Percentiles rank a stretch among this genome's conserved stretches.
phyloP scores from a whole-genome alignment of 2,329 filamentous ascomycete genomes.

The Colletotrichum camelliae region DNA sequence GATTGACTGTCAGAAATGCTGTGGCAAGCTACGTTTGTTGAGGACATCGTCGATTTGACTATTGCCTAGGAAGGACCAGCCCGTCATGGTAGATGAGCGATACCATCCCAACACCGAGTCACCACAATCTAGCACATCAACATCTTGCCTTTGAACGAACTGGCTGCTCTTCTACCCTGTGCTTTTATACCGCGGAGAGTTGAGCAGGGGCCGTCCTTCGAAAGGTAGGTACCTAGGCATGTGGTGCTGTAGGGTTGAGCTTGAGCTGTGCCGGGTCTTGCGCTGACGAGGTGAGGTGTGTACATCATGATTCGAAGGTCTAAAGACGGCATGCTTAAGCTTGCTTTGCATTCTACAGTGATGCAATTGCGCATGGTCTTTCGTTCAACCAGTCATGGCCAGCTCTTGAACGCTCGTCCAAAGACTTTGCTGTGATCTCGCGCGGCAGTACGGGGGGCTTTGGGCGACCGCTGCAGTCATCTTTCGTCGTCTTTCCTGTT shows the following conservation, averaged over 20 bases:
- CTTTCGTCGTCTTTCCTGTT: no score
- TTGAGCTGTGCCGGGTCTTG: neutral
- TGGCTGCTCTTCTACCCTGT: neutral
- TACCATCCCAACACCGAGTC: neutral
- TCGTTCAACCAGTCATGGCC: neutral
- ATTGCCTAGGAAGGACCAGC: neutral
- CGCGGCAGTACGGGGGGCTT: neutral
- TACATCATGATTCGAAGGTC: neutral
- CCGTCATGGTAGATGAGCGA: neutral
- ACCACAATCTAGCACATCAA: neutral
- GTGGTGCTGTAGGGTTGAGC: neutral
- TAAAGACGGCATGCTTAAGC: neutral
- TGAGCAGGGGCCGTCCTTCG: neutral
- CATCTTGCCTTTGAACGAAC: neutral
- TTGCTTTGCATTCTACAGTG: neutral
- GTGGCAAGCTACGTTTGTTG: neutral
- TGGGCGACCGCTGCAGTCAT: no score
- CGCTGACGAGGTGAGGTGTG: neutral
- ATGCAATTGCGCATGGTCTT: rapidly evolving
- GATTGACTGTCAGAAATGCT: neutral
- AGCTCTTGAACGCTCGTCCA: neutral
- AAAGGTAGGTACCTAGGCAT: neutral
- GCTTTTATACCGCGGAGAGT: neutral
- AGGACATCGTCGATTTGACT: neutral
- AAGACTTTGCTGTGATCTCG: neutral